Percentiles rank a stretch among this genome's conserved stretches.
Conservation (phyloP, 75 land plant genomes). For the Pseudotsuga menziesii region DNA sequence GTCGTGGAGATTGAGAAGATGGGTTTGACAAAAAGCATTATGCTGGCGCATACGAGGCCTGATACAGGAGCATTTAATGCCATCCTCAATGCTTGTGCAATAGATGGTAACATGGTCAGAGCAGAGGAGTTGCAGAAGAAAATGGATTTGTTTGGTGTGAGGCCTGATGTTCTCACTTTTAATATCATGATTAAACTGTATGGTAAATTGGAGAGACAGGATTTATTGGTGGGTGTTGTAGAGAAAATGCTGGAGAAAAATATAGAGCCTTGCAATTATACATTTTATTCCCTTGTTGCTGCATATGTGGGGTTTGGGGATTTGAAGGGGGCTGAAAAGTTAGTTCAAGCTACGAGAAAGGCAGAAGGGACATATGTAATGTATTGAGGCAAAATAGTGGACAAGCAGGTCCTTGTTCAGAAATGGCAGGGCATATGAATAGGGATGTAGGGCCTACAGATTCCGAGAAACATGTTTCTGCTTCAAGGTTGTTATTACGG, state of each 20-base stretch:
- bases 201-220: conserved; percentile 17
- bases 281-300: conserved; percentile 76
- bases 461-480: not conserved
- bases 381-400: conserved; percentile 20
- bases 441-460: not conserved
- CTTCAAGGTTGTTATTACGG: conserved; percentile 30
- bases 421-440: not conserved
- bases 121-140: conserved; percentile 23
- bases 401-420: not conserved
- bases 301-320: conserved; percentile 85
- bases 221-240: conserved; percentile 15
- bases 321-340: conserved; percentile 54
- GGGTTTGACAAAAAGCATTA: not conserved
- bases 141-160: conserved; percentile 15
- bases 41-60: conserved; percentile 24
- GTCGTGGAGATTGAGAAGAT: not conserved
- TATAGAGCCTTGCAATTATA: conserved; percentile 50
- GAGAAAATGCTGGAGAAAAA: conserved; percentile 36
- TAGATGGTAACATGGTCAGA: conserved; percentile 15
- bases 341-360: conserved; percentile 73
- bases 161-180: conserved; percentile 37
- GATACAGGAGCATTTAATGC: conserved; percentile 55
- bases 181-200: conserved; percentile 45
- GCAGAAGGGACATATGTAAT: conserved; percentile 37
- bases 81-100: conserved; percentile 43